Conservation (phyloP, 108 stramenopile genomes). For the Skeletonema grethae region DNA sequence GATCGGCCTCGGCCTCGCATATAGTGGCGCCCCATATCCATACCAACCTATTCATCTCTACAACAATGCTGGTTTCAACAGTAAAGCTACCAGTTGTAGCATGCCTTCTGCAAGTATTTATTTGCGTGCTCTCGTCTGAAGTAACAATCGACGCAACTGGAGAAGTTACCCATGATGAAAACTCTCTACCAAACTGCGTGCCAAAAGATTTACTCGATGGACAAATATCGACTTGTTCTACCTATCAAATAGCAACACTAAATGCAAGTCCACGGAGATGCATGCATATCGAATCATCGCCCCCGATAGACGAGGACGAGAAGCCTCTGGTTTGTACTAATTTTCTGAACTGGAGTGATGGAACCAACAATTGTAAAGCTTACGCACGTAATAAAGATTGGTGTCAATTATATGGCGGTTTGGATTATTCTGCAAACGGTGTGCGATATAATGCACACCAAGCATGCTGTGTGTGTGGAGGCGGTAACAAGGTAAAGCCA, state of each 20-base stretch:
- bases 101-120: background rate
- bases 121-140: background rate
- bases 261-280: constrained; percentile 46
- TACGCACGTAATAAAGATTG: constrained; percentile 16
- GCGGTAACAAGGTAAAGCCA: constrained; percentile 15
- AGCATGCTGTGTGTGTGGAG: constrained; percentile 51
- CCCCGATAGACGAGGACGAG: background rate
- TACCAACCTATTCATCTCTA: no score
- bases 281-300: constrained; percentile 37
- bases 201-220: constrained; percentile 15
- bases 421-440: background rate
- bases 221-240: constrained; percentile 15
- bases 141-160: constrained; percentile 18
- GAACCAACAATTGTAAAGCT: constrained; percentile 40
- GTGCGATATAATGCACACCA: constrained; percentile 17
- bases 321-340: constrained; percentile 28
- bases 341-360: constrained; percentile 32
- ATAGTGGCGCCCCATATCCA: no score
- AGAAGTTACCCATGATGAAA: background rate
- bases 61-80: background rate
- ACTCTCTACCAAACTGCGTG: background rate
- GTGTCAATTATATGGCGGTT: constrained; percentile 16
- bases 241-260: constrained; percentile 47
- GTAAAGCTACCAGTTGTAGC: background rate
- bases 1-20: no score